phyloP scores from a whole-genome alignment of 805 yeast genomes.

The Debaryomyces prosopidis region DNA sequence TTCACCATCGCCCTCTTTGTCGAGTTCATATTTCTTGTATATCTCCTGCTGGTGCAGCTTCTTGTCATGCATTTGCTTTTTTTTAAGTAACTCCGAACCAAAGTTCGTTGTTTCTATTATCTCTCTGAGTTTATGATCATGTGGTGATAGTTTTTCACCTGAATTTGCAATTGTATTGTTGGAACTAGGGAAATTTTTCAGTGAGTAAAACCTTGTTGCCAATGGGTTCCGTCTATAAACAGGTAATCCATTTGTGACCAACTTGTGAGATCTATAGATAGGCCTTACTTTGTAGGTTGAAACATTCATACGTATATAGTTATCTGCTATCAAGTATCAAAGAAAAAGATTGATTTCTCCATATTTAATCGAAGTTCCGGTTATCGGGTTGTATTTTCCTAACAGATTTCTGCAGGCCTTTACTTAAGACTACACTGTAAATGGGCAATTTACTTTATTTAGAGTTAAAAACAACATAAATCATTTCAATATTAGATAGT shows the following conservation, averaged over 20 bases:
- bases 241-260: background rate
- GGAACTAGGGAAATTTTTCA: too few species aligned
- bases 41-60: background rate
- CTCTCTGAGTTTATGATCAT: slow-evolving; percentile 30
- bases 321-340: background rate
- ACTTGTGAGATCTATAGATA: background rate
- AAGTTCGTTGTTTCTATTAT: slow-evolving; percentile 39
- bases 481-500: too few species aligned
- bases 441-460: background rate
- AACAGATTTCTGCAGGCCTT: background rate
- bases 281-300: background rate
- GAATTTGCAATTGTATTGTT: background rate
- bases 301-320: background rate
- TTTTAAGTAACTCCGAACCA: slow-evolving; percentile 14
- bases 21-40: background rate
- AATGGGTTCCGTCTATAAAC: too few species aligned
- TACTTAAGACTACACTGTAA: background rate
- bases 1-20: background rate
- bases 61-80: slow-evolving; percentile 1
- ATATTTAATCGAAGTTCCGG: background rate
- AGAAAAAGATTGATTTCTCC: background rate
- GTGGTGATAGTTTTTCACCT: background rate
- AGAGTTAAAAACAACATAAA: background rate
- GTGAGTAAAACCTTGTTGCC: too few species aligned
- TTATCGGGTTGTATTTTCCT: too few species aligned